Percentiles rank a stretch among this genome's conserved stretches.
Conservation (phyloP, 2,329 filamentous ascomycete genomes). For the Pezicula radicicola region DNA sequence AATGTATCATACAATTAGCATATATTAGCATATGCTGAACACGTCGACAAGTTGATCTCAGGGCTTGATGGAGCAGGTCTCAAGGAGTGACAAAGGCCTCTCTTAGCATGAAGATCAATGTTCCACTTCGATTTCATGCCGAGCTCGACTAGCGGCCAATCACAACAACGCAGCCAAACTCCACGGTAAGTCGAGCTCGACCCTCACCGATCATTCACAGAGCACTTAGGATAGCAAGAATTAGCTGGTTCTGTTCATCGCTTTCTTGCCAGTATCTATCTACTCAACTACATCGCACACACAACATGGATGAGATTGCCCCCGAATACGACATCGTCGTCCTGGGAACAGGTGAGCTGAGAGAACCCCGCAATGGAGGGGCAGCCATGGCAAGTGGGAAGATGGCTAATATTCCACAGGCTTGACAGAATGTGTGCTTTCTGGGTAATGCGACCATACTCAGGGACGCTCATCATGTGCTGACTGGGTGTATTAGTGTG, state of each 20-base stretch:
- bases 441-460: constrained; percentile 62
- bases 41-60: too few species aligned
- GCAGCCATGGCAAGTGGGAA: constrained; percentile 26
- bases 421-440: constrained; percentile 97
- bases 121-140: too few species aligned
- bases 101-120: too few species aligned
- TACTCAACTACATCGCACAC: constrained; percentile 7
- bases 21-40: too few species aligned
- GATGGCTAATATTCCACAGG: constrained; percentile 49
- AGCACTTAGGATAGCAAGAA: not conserved
- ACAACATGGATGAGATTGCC: constrained; percentile 93
- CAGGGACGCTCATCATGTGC: constrained; percentile 7
- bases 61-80: not conserved
- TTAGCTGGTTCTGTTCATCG: constrained; percentile 10
- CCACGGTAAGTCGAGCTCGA: not conserved
- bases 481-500: constrained; percentile 55
- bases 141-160: not conserved
- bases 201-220: constrained; percentile 1
- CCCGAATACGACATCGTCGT: constrained; percentile 99
- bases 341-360: constrained; percentile 81
- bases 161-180: not conserved
- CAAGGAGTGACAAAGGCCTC: not conserved
- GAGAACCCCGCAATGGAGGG: constrained; percentile 34
- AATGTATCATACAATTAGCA: not conserved
- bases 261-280: constrained; percentile 5